A percentile compares a stretch with the other conserved stretches of the same genome.
Conservation (phyloP, 2,329 filamentous ascomycete genomes). For the Plectosphaerella plurivora region DNA sequence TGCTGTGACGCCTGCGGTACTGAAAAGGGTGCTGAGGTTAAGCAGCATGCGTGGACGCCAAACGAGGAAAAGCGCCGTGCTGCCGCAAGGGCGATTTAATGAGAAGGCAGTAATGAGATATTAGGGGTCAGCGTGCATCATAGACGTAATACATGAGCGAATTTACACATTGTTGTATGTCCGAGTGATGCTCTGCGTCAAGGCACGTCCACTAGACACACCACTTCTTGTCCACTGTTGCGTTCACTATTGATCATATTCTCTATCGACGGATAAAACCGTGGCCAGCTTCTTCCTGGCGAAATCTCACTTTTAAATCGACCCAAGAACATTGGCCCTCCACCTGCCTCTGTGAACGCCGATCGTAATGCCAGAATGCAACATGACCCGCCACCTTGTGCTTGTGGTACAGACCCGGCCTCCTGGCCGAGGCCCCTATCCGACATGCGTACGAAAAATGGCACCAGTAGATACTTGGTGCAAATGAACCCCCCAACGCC, state of each 20-base stretch:
- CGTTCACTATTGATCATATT: no score
- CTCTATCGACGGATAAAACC: constrained; percentile 9
- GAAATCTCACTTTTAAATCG: constrained; percentile 14
- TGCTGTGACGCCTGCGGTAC: constrained; percentile 53
- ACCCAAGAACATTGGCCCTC: constrained; percentile 22
- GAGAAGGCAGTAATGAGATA: no score
- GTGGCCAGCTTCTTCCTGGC: neutral
- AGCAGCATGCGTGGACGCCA: constrained; percentile 13
- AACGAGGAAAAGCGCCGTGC: constrained; percentile 14
- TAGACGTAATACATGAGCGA: no score
- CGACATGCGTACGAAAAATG: neutral
- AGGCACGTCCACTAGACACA: no score
- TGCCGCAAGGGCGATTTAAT: constrained; percentile 8
- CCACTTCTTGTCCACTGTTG: no score
- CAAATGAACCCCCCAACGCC: neutral
- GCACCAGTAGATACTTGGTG: neutral
- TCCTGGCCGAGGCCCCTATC: neutral
- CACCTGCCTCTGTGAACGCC: neutral
- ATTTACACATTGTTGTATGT: no score
- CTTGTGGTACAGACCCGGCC: neutral
- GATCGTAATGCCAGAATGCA: constrained; percentile 14
- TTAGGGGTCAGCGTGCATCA: no score
- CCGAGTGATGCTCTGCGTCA: no score
- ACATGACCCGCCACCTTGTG: constrained; percentile 7
- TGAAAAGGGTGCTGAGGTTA: constrained; percentile 13